Base-by-base conservation (phyloP, 2,329 filamentous ascomycete species). In the Ophioceras dolichostomum region DNA sequence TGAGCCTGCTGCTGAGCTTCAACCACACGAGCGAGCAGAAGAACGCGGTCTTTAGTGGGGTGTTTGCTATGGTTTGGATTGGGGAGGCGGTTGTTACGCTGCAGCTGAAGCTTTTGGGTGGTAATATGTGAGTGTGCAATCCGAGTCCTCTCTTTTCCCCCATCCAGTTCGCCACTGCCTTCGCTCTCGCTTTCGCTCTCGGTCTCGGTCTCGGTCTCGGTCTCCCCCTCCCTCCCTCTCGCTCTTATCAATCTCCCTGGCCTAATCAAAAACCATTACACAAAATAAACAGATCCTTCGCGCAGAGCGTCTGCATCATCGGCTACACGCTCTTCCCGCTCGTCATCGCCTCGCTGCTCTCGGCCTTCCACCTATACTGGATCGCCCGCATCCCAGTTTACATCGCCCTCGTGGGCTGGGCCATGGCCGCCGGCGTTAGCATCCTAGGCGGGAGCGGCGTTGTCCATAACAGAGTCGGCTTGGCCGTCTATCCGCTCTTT, bases 321-420 rank as follows among this genome's bases (percentile, higher is more conserved):
- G 91, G 91, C 32, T 98, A 98, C 61, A 98, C 91, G 1, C 75
- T 98, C 39, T 98, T 98, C 63, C 91, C 91, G 2, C 75, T 98
- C 37, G 91, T 96, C 49, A 83, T 98, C 47, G 93, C 93, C 7
- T 79, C 89, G 2, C 65, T 95, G 36, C 75, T 98, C 45, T 94
- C 87, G 39, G 89, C 89, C 1, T 55, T 98, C 22, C 70, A 76
- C 36, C 70, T 96, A 7, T 81, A 79, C 30, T 81, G 76, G 49
- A 83, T 96, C 45, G 76, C 82, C 5, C 73, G 91, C 39, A 85
- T 96, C 54, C 91, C 91, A 1, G 76, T 98, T 37, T 96, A 98
- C 58, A 67, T 91, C 36, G 70, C 94, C 22, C 73, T 98, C 19
- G 78, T 95, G 27, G 76, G 75, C 30, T 98, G 91, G 91, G 94